Percentiles rank a stretch among this genome's conserved stretches.
Evolutionary conservation across 140 eudicot genomes (phyloP).

Genomic region (Ambrosia hybrid): DNA sequence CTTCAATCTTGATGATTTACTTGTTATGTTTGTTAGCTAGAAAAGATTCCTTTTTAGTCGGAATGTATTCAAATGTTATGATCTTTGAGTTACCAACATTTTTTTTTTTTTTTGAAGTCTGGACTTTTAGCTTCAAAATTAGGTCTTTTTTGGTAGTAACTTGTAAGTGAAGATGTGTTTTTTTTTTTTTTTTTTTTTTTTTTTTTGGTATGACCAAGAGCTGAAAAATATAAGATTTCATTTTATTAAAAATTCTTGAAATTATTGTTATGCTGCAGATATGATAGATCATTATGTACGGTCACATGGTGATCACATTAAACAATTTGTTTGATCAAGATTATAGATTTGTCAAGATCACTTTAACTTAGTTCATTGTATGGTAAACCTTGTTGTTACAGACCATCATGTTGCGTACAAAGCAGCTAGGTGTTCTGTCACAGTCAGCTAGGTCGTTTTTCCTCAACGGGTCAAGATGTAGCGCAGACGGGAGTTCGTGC

Average conservation of each 20-base stretch:
- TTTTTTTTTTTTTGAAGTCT: not conserved
- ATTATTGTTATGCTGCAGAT: too few relatives aligned
- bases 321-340: not conserved
- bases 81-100: slow-evolving; percentile 3
- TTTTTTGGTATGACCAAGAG: too few relatives aligned
- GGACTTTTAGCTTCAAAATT: not conserved
- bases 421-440: slow-evolving; percentile 84
- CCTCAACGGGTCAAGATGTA: slow-evolving; percentile 79
- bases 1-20: slow-evolving; percentile 2
- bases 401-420: slow-evolving; percentile 86
- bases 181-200: too few relatives aligned
- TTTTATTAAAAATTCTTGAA: too few relatives aligned
- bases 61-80: not conserved
- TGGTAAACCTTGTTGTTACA: slow-evolving; percentile 19
- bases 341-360: not conserved
- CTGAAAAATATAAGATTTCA: too few relatives aligned
- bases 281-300: not conserved
- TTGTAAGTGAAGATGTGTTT: too few relatives aligned
- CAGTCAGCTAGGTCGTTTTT: slow-evolving; percentile 86
- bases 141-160: not conserved
- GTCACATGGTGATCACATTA: not conserved
- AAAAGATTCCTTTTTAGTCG: not conserved
- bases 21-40: not conserved
- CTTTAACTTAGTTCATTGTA: not conserved
- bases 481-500: slow-evolving; percentile 86